These are phyloP conservation scores for Pseudocercospora fuligena DNA, from an alignment of 2,329 filamentous ascomycete genomes.

Conservation along the genomic window DNA sequence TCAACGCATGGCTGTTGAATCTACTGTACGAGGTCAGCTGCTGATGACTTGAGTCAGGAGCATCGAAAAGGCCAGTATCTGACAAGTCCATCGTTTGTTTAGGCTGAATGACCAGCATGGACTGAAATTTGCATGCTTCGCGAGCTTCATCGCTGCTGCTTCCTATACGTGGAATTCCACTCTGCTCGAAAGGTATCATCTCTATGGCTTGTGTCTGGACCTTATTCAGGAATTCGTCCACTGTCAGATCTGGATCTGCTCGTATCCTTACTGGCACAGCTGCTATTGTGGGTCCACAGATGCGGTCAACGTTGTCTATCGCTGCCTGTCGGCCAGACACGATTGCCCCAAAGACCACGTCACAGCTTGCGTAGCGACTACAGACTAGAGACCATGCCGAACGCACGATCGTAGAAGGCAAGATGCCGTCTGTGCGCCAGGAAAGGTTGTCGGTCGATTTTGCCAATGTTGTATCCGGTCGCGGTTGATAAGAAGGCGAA, in stretches of 20 bases:
- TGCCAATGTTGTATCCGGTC: conserved; percentile 35
- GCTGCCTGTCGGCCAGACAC: conserved; percentile 33
- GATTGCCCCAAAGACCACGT: conserved; percentile 25
- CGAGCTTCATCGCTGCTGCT: conserved; percentile 7
- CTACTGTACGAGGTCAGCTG: not conserved
- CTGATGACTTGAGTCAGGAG: not conserved
- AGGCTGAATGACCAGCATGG: conserved; percentile 59
- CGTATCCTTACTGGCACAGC: conserved; percentile 18
- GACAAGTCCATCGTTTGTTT: not conserved
- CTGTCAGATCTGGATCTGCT: not conserved
- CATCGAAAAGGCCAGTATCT: not conserved
- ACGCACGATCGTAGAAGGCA: conserved; percentile 16
- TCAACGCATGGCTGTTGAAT: conserved; percentile 24
- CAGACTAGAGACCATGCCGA: conserved; percentile 23
- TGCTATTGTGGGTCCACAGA: conserved; percentile 28
- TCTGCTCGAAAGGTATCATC: conserved; percentile 24
- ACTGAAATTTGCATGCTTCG: conserved; percentile 60
- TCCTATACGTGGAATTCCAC: conserved; percentile 10
- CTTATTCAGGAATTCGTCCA: conserved; percentile 9
- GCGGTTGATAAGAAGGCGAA: conserved; percentile 29
- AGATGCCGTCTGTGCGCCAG: conserved; percentile 21
- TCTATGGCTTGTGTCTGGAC: conserved; percentile 19
- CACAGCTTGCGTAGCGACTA: conserved; percentile 12
- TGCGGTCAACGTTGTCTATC: conserved; percentile 3
- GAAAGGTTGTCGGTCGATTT: conserved; percentile 23